These are phyloP conservation scores for Sarocladium brachiariae DNA, from an alignment of 2,329 filamentous ascomycete species.

Conservation along the genomic window DNA sequence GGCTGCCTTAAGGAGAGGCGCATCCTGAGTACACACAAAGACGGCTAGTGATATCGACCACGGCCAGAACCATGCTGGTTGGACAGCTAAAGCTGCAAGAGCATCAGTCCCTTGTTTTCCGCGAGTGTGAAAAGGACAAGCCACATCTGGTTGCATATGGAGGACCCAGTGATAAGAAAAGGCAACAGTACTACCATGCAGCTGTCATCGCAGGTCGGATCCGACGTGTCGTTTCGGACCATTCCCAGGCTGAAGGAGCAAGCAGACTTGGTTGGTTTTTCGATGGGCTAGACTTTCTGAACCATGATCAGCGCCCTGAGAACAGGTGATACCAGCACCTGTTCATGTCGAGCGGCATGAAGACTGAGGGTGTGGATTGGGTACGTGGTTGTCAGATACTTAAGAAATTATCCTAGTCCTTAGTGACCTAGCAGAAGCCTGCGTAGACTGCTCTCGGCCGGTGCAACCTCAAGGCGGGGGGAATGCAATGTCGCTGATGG, in stretches of 20 bases:
- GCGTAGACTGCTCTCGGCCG: neutral
- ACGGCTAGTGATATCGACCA: too few species aligned
- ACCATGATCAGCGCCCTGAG: neutral
- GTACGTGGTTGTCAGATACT: neutral
- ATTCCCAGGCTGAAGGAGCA: neutral
- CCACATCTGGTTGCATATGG: neutral
- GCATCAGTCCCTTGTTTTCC: too few species aligned
- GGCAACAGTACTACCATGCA: neutral
- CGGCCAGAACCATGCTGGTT: too few species aligned
- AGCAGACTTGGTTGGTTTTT: neutral
- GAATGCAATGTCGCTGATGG: slow-evolving; percentile 3
- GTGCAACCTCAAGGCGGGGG: slow-evolving; percentile 6
- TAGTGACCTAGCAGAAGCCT: neutral
- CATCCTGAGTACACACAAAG: neutral
- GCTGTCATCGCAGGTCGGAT: neutral
- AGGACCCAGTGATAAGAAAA: neutral
- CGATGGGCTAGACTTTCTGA: too few species aligned
- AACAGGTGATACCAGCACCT: neutral
- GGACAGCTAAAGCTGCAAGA: too few species aligned
- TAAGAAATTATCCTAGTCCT: slow-evolving; percentile 8
- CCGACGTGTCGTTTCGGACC: slow-evolving; percentile 2
- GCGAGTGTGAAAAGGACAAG: too few species aligned
- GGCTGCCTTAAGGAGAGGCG: neutral
- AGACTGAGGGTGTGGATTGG: neutral
- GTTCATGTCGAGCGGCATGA: neutral